phyloP scores from a whole-genome alignment of 257 asterid genomes.

The Linderniella brevidens region DNA sequence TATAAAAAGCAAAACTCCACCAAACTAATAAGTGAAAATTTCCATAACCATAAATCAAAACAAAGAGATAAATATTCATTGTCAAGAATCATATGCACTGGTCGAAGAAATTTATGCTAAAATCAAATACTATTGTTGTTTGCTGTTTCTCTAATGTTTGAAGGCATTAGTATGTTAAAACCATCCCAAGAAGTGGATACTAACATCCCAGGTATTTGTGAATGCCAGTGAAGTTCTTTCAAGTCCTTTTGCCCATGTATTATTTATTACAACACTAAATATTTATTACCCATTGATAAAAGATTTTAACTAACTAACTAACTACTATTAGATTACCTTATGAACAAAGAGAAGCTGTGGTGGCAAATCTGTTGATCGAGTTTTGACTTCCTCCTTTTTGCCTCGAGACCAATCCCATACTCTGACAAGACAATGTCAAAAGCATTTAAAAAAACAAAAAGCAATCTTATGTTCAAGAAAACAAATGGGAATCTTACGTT shows the following conservation, averaged over 20 bases:
- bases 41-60: no score
- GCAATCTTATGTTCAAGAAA: background rate
- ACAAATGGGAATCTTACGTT: constrained; percentile 28
- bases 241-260: constrained; percentile 97
- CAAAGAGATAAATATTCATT: no score
- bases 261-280: no score
- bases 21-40: no score
- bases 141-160: constrained; percentile 44
- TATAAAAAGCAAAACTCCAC: no score
- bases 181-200: constrained; percentile 84
- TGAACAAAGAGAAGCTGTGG: constrained; percentile 94
- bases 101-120: no score
- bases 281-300: no score
- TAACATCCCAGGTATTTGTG: constrained; percentile 88
- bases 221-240: constrained; percentile 93
- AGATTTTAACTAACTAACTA: background rate
- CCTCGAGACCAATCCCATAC: constrained; percentile 90
- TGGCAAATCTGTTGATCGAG: constrained; percentile 60
- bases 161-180: constrained; percentile 71
- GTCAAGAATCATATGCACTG: no score
- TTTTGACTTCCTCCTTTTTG: constrained; percentile 41
- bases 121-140: no score
- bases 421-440: no score
- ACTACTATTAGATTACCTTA: constrained; percentile 34
- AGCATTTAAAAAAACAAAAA: background rate